A percentile compares a stretch with the other conserved stretches of the same genome.
These are phyloP conservation scores for Myxozyma nipponensis DNA, from an alignment of 805 yeast genomes.

Conservation along the genomic window DNA sequence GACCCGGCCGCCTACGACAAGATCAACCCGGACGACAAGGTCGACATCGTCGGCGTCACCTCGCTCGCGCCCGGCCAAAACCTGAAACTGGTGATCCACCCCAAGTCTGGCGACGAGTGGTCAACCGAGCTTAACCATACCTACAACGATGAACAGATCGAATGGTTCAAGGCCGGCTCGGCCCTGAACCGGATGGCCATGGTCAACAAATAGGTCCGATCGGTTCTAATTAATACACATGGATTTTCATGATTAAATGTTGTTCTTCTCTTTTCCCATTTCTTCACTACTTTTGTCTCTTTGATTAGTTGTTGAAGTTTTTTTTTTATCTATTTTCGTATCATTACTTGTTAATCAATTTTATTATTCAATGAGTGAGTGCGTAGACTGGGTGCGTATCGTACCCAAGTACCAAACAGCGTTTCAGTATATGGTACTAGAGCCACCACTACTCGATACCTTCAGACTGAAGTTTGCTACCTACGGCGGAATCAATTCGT, in stretches of 20 bases:
- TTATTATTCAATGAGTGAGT: too few species aligned
- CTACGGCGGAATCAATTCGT: too few species aligned
- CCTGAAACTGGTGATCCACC: constrained; percentile 70
- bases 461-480: too few species aligned
- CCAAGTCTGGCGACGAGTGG: constrained; percentile 78
- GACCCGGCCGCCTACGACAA: constrained; percentile 84
- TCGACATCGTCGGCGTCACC: constrained; percentile 65
- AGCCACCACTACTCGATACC: too few species aligned
- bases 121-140: constrained; percentile 91
- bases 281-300: background rate
- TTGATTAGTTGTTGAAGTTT: background rate
- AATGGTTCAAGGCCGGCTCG: constrained; percentile 98
- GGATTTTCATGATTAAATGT: background rate
- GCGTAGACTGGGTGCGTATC: too few species aligned
- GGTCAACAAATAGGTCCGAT: constrained; percentile 6
- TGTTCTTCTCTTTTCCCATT: background rate
- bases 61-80: constrained; percentile 83
- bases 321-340: too few species aligned
- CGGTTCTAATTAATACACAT: background rate
- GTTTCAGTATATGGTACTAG: too few species aligned
- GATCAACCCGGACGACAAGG: constrained; percentile 68
- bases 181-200: constrained; percentile 93
- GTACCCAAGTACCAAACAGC: too few species aligned
- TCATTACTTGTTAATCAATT: too few species aligned
- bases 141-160: constrained; percentile 93